Percentiles rank a stretch among this genome's conserved stretches.
Evolutionary conservation across 2,329 filamentous ascomycete species (phyloP).

Genomic region (Neoarthrinium moseri): DNA sequence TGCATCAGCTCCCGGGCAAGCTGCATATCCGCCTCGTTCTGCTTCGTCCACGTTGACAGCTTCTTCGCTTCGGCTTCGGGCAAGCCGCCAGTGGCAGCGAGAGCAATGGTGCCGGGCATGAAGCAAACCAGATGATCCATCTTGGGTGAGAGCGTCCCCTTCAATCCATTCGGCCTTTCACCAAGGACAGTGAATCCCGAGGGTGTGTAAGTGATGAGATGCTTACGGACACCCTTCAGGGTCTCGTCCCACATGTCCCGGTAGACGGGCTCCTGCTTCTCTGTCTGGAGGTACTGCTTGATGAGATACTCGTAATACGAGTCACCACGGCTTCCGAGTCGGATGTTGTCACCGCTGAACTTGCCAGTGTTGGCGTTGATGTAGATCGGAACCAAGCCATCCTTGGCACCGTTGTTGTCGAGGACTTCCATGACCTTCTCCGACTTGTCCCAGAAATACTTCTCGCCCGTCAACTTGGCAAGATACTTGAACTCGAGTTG

Average conservation of each 20-base stretch:
- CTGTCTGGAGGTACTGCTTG: conserved; percentile 96
- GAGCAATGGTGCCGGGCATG: conserved; percentile 91
- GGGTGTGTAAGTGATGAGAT: conserved; percentile 86
- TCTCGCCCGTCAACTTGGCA: conserved; percentile 89
- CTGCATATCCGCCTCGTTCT: conserved; percentile 82
- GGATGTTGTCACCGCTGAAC: conserved; percentile 83
- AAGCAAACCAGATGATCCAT: conserved; percentile 99
- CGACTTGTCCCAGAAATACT: conserved; percentile 85
- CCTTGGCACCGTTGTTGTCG: conserved; percentile 74
- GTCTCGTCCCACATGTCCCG: conserved; percentile 91
- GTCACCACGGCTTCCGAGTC: conserved; percentile 89
- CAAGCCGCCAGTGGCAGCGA: conserved; percentile 79
- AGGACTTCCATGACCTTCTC: conserved; percentile 92
- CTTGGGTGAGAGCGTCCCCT: conserved; percentile 69
- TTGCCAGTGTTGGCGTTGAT: conserved; percentile 76
- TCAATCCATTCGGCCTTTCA: conserved; percentile 76
- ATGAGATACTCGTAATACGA: conserved; percentile 99
- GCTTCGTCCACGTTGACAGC: conserved; percentile 68
- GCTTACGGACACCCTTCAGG: conserved; percentile 81
- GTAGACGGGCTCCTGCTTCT: conserved; percentile 81
- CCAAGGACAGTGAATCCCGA: conserved; percentile 85
- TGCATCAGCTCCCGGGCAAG: conserved; percentile 90
- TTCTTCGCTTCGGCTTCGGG: conserved; percentile 74
- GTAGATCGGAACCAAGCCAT: conserved; percentile 89
- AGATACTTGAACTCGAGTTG: conserved; percentile 98